phyloP scores from a whole-genome alignment of 2,329 filamentous ascomycete genomes.

The Trichoderma breve region DNA sequence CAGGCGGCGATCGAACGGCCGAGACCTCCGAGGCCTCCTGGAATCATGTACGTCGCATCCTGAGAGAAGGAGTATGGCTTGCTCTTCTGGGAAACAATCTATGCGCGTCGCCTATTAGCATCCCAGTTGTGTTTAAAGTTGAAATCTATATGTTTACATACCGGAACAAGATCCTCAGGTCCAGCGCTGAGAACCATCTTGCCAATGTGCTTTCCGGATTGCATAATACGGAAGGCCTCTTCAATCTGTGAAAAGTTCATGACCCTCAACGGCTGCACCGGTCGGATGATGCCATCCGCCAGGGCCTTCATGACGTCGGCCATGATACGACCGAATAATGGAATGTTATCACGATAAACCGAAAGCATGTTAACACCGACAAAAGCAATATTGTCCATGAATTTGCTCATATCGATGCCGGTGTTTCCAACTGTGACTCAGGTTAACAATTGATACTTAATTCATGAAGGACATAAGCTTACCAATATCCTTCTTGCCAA shows the following conservation, averaged over 20 bases:
- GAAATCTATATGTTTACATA: background rate
- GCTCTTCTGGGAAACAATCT: background rate
- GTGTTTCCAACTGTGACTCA: background rate
- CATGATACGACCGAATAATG: background rate
- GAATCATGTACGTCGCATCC: background rate
- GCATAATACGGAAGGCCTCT: background rate
- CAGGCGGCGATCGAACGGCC: background rate
- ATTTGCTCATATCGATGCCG: background rate
- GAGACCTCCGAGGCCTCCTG: background rate
- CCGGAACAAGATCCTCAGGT: background rate
- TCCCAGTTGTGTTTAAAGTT: background rate
- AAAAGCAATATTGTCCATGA: background rate
- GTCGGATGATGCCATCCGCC: background rate
- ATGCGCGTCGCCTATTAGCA: background rate
- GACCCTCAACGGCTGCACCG: too few relatives aligned
- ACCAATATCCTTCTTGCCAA: slow-evolving; percentile 38
- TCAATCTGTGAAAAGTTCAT: background rate
- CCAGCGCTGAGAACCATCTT: background rate
- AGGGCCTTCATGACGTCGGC: background rate
- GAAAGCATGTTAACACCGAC: background rate
- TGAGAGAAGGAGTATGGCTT: background rate
- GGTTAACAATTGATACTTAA: background rate
- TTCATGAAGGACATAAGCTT: background rate
- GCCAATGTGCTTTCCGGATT: background rate
- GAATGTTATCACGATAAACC: background rate